Conservation (phyloP, 495 filamentous ascomycete genomes). For the Friedmanniomyces simplex region DNA sequence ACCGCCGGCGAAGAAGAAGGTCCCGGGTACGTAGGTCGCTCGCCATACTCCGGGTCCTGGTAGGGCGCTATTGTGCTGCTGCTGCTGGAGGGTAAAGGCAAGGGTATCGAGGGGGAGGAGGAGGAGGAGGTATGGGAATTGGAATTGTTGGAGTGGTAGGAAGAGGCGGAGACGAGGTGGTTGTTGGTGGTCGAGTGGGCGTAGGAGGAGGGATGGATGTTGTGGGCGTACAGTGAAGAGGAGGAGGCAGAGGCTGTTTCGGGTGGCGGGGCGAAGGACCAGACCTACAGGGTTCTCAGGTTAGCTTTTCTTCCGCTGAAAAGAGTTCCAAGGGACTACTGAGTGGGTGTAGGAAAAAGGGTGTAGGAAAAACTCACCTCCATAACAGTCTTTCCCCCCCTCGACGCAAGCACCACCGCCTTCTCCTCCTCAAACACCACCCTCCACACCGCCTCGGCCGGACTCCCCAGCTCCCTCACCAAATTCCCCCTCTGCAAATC, state of each 20-base stretch:
- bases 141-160: neutral
- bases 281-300: conserved; percentile 48
- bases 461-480: conserved; percentile 80
- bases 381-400: conserved; percentile 81
- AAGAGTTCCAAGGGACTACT: too few relatives aligned
- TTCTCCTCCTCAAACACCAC: conserved; percentile 98
- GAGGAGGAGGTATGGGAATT: too few relatives aligned
- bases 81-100: neutral
- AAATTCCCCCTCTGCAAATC: conserved; percentile 80
- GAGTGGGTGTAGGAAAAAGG: too few relatives aligned
- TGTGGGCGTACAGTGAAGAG: neutral
- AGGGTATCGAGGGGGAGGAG: neutral
- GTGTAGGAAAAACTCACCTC: conserved; percentile 67
- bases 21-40: neutral
- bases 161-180: neutral
- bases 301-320: neutral
- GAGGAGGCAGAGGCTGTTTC: conserved; percentile 22
- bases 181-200: neutral
- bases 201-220: neutral
- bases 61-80: conserved; percentile 1
- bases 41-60: conserved; percentile 7
- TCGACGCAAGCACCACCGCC: conserved; percentile 85
- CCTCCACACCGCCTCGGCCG: conserved; percentile 91
- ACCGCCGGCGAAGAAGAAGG: too few relatives aligned
- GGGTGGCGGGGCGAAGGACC: conserved; percentile 81